Percentiles rank a stretch among this genome's conserved stretches.
phyloP scores from a whole-genome alignment of 768 basidiomycete genomes.

The Mycena filopes region DNA sequence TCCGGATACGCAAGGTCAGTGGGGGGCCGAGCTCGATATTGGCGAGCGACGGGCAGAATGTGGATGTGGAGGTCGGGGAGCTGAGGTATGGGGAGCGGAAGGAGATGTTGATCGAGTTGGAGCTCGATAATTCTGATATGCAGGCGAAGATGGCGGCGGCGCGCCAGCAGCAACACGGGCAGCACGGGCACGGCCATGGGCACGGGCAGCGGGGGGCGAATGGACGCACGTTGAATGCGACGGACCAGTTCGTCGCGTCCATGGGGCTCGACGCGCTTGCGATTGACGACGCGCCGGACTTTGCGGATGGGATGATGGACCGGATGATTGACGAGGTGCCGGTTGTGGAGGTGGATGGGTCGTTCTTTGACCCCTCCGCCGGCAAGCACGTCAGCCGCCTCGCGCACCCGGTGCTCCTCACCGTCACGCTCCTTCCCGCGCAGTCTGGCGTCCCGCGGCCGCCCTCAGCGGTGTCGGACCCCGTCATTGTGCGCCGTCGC shows the following conservation, averaged over 20 bases:
- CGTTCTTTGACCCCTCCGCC: conserved; percentile 92
- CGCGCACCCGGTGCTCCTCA: conserved; percentile 93
- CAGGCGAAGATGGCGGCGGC: conserved; percentile 48
- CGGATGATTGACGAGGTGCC: conserved; percentile 98
- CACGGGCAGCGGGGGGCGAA: conserved; percentile 29
- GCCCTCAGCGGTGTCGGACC: conserved; percentile 71
- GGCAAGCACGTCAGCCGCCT: conserved; percentile 87
- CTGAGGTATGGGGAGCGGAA: conserved; percentile 95
- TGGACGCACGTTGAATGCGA: conserved; percentile 72
- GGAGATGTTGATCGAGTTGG: conserved; percentile 97
- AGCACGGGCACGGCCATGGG: no score
- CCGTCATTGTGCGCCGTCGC: conserved; percentile 89
- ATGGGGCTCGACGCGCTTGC: conserved; percentile 82
- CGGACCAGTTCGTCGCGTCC: conserved; percentile 88
- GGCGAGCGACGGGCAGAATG: conserved; percentile 91
- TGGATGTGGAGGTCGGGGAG: conserved; percentile 95
- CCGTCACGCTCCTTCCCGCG: conserved; percentile 86
- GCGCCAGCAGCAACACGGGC: conserved; percentile 22
- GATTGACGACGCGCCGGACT: conserved; percentile 78
- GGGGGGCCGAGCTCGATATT: conserved; percentile 91
- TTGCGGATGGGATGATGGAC: conserved; percentile 94
- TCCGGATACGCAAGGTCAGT: conserved; percentile 94
- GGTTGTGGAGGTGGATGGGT: conserved; percentile 94
- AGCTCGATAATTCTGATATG: conserved; percentile 83
- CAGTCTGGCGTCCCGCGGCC: conserved; percentile 50